These are phyloP conservation scores for Leishmania mexicana DNA, from an alignment of 208 protist genomes.

Conservation along the genomic window DNA sequence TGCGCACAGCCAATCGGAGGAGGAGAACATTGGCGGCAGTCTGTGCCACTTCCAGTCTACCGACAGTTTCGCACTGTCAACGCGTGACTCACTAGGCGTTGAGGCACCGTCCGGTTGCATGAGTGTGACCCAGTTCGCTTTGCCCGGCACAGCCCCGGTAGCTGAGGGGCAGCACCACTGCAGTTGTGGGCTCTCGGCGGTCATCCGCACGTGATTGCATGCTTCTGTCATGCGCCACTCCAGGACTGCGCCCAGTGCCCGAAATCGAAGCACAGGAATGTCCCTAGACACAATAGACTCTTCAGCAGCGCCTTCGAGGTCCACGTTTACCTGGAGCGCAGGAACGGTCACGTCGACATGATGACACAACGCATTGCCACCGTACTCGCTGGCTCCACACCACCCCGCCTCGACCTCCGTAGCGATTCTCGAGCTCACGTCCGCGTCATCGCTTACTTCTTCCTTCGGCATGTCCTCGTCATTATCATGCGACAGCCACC, in stretches of 20 bases:
- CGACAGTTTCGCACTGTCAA: neutral
- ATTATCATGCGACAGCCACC: slow-evolving; percentile 3
- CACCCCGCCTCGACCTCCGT: slow-evolving; percentile 1
- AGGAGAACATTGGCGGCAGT: slow-evolving; percentile 26
- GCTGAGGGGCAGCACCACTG: slow-evolving; percentile 15
- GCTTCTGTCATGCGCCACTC: slow-evolving; percentile 28
- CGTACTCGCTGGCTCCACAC: neutral
- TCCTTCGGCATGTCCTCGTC: neutral
- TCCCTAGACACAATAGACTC: neutral
- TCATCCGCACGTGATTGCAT: slow-evolving; percentile 7
- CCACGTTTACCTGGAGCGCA: slow-evolving; percentile 6
- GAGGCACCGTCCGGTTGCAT: slow-evolving; percentile 4
- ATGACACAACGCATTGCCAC: neutral
- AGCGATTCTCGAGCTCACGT: neutral
- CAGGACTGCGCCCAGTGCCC: neutral
- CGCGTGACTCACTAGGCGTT: neutral
- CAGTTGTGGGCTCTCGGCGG: slow-evolving; percentile 1
- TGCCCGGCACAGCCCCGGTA: neutral
- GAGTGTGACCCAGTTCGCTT: slow-evolving; percentile 9
- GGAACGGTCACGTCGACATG: slow-evolving; percentile 5
- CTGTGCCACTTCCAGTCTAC: slow-evolving; percentile 25
- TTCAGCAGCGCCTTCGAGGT: neutral
- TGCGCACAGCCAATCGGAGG: slow-evolving; percentile 23
- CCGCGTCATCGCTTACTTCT: neutral
- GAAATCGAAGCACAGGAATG: slow-evolving; percentile 8